Conservation (phyloP, 768 basidiomycete genomes). For the Butyriboletus loyo region DNA sequence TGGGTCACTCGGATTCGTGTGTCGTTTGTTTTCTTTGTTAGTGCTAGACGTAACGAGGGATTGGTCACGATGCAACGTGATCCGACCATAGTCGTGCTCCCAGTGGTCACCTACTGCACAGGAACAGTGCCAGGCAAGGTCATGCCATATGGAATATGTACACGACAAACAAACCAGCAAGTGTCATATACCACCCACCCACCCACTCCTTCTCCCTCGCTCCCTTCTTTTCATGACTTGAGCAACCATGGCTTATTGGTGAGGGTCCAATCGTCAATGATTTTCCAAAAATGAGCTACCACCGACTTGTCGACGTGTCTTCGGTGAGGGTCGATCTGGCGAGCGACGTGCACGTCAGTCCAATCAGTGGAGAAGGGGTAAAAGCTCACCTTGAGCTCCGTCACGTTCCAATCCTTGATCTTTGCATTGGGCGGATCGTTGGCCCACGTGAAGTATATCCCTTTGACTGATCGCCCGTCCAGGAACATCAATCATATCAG, state of each 20-base stretch:
- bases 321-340: constrained; percentile 83
- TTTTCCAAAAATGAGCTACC: constrained; percentile 95
- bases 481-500: not conserved
- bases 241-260: constrained; percentile 78
- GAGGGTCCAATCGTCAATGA: constrained; percentile 81
- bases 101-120: not conserved
- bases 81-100: not conserved
- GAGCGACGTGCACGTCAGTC: not conserved
- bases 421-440: constrained; percentile 87
- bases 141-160: not conserved
- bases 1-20: not conserved
- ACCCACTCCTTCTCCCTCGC: not conserved
- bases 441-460: constrained; percentile 91
- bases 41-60: not conserved
- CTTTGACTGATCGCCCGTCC: constrained; percentile 66
- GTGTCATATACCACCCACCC: not conserved
- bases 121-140: not conserved
- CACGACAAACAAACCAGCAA: not conserved
- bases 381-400: constrained; percentile 73
- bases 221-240: constrained; percentile 32
- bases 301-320: constrained; percentile 93
- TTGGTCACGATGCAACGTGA: not conserved
- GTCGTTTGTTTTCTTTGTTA: not conserved
- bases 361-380: not conserved
- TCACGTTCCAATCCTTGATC: constrained; percentile 97